Conservation (phyloP, 2,329 filamentous ascomycete species). For the Neoascochyta sp. region DNA sequence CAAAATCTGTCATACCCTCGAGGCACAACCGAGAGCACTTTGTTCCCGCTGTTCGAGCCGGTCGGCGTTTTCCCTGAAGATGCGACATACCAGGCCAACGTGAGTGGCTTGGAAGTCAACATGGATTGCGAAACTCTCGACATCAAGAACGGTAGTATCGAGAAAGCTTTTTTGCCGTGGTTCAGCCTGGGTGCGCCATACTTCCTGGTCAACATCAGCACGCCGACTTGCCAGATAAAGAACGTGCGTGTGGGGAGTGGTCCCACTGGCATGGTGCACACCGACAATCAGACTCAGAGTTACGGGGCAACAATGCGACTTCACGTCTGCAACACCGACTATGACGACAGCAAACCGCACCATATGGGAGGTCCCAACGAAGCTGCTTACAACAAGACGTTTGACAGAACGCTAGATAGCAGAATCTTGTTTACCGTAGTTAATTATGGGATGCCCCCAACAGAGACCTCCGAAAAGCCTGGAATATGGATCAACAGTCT, state of each 20-base stretch:
- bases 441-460: background rate
- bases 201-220: slow-evolving; percentile 1
- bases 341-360: slow-evolving; percentile 1
- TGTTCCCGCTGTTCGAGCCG: slow-evolving; percentile 1
- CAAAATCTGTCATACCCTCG: slow-evolving; percentile 1
- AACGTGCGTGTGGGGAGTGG: slow-evolving; percentile 1
- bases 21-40: slow-evolving; percentile 1
- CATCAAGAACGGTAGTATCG: background rate
- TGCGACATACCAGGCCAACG: background rate
- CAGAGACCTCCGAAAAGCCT: background rate
- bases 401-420: slow-evolving; percentile 1
- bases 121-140: slow-evolving; percentile 1
- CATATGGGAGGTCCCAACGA: background rate
- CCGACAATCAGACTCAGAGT: background rate
- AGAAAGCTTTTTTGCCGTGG: background rate
- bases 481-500: slow-evolving; percentile 1
- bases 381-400: background rate
- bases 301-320: background rate
- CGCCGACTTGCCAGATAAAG: slow-evolving; percentile 1
- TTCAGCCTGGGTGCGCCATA: slow-evolving; percentile 1
- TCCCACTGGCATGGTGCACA: background rate
- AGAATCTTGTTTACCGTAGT: slow-evolving; percentile 1
- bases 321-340: slow-evolving; percentile 1
- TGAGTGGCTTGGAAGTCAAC: background rate
- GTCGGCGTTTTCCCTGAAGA: background rate